These are phyloP conservation scores for Exophiala viscosa DNA, from an alignment of 2,329 filamentous ascomycete species.

Conservation along the genomic window DNA sequence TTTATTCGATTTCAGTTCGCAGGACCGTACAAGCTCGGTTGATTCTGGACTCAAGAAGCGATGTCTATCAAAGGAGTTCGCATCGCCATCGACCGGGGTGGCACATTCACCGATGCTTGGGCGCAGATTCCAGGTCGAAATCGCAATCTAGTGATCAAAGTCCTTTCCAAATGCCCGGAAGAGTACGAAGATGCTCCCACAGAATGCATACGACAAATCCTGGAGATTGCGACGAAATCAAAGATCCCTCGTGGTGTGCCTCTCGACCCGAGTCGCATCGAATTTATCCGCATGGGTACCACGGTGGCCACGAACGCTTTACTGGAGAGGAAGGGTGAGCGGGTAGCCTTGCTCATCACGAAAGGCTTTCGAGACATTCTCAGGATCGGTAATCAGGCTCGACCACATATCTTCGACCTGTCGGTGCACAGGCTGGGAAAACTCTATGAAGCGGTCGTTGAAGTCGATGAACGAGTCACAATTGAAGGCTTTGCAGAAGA, in stretches of 20 bases:
- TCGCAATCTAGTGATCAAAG: conserved; percentile 37
- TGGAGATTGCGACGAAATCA: conserved; percentile 35
- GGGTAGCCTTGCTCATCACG: conserved; percentile 80
- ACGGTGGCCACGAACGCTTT: conserved; percentile 87
- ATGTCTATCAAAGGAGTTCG: too few species aligned
- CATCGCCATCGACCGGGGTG: conserved; percentile 34
- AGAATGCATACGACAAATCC: conserved; percentile 48
- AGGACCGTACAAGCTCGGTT: too few species aligned
- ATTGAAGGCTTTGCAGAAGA: conserved; percentile 78
- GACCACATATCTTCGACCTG: conserved; percentile 86
- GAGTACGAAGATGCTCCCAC: conserved; percentile 55
- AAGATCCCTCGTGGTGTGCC: not conserved
- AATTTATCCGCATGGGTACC: conserved; percentile 76
- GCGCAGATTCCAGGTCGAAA: conserved; percentile 42
- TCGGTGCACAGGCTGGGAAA: conserved; percentile 85
- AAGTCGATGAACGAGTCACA: conserved; percentile 79
- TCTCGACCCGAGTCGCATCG: conserved; percentile 20
- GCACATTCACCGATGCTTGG: conserved; percentile 41
- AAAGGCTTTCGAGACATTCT: conserved; percentile 83
- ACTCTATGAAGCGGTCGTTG: conserved; percentile 75
- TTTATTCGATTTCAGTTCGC: too few species aligned
- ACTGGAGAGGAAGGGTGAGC: conserved; percentile 83
- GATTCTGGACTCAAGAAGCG: too few species aligned
- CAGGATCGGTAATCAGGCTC: conserved; percentile 83
- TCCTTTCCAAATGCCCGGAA: conserved; percentile 37